Evolutionary conservation across 352 stramenopile genomes (phyloP).

Genomic region (Globisporangium solare): DNA sequence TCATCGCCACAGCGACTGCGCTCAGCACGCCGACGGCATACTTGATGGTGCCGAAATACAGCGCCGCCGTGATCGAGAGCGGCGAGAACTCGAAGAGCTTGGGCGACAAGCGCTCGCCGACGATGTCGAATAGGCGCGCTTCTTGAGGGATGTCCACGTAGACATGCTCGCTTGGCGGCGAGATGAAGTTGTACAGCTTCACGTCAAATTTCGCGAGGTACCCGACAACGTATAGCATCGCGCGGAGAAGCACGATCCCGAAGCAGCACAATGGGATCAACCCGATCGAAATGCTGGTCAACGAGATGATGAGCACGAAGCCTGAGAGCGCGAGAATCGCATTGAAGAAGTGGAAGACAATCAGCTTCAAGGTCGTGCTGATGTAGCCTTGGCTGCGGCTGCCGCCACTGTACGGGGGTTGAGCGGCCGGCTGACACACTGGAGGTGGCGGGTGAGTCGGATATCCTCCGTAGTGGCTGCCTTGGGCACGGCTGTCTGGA

Average conservation of each 20-base stretch:
- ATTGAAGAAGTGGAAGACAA: constrained; percentile 60
- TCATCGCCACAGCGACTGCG: constrained; percentile 25
- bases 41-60: constrained; percentile 72
- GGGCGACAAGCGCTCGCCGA: constrained; percentile 39
- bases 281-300: constrained; percentile 28
- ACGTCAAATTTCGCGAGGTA: constrained; percentile 53
- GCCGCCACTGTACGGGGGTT: constrained; percentile 17
- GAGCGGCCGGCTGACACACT: constrained; percentile 8
- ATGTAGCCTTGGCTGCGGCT: constrained; percentile 25
- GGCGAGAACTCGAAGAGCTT: constrained; percentile 50
- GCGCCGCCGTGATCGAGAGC: constrained; percentile 42
- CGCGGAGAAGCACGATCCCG: constrained; percentile 53
- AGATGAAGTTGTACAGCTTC: constrained; percentile 61
- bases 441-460: constrained; percentile 16
- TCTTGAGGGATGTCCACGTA: constrained; percentile 35
- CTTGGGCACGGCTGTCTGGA: constrained; percentile 3
- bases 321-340: constrained; percentile 41
- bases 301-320: constrained; percentile 43
- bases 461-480: neutral
- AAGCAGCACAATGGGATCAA: constrained; percentile 63
- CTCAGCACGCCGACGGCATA: constrained; percentile 50
- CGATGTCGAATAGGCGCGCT: constrained; percentile 28
- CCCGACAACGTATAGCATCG: constrained; percentile 38
- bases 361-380: constrained; percentile 40
- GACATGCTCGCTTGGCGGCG: constrained; percentile 37